Base-by-base conservation (phyloP, 805 yeast genomes). In the Starmerella vitae region DNA sequence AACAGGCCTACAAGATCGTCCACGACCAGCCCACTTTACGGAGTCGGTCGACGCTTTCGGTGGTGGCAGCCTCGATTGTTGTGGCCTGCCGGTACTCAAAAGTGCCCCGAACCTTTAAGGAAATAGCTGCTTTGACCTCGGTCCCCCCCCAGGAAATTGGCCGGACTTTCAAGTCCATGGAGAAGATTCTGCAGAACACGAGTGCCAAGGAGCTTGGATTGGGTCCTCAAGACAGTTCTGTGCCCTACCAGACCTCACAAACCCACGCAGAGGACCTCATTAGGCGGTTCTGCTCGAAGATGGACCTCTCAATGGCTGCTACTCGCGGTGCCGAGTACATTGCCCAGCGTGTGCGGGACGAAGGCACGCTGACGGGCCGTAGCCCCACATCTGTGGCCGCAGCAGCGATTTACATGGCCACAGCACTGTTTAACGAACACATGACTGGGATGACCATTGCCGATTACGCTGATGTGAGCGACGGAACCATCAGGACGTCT, bases 381-480 rank as follows among this genome's bases (percentile, higher is more conserved):
- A 82, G 95, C 3, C 98, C 98, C 21, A 86, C 86, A 39, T 88
- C 98, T 27, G 84, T 91, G 55, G 96, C 97, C 0, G 97, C 97
- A 6, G 93, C 96, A 1, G 93, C 91, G 4, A 88, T 91, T 35
- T 91, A 88, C 62, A 78, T 91, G 81, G 82, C 94, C 5, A 80
- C 88, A 3, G 65, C 82, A n/a, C 63, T 91, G n/a, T 86, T 86
- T 57, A 80, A 80, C 33, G 76, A 78, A 26, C 79, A 75, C 37
- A 65, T 83, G 27, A 66, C 80, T 3, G 86, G 94, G 0, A 63
- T 78, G 1, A 79, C 74, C 53, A 88, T 91, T 41, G 82, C 94
- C 10, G 94, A 84, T 50, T 81, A 81, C 51, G 74, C 95, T 14
- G 97, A 95, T 50, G 97, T 91, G 15, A 81, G 94, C 53, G 98